phyloP scores from a whole-genome alignment of 306 rosid genomes.

The Psophocarpus tetragonolobus region DNA sequence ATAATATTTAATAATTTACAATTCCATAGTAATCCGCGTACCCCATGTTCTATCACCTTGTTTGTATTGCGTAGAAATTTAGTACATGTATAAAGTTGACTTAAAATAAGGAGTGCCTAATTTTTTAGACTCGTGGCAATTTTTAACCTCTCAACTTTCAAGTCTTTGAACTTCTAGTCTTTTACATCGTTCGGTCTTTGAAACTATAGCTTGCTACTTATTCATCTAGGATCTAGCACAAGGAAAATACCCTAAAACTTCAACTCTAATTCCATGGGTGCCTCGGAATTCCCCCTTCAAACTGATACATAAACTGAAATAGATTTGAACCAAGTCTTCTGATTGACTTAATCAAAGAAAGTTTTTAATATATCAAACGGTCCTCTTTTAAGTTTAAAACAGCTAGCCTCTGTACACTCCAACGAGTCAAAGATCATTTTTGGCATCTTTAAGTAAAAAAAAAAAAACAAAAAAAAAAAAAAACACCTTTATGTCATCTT shows the following conservation, averaged over 20 bases:
- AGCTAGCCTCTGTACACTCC: not conserved
- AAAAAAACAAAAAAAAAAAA: too few species aligned
- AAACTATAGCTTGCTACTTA: not conserved
- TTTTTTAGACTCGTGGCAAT: not conserved
- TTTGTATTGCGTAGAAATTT: not conserved
- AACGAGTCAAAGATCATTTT: not conserved
- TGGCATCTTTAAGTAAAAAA: not conserved
- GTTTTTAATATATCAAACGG: not conserved
- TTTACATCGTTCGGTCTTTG: not conserved
- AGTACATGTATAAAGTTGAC: conserved; percentile 33
- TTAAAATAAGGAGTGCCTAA: not conserved
- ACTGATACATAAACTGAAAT: not conserved
- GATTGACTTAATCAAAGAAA: conserved; percentile 1
- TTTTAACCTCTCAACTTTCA: conserved; percentile 11
- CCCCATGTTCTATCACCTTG: conserved; percentile 21
- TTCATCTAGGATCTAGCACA: conserved; percentile 30
- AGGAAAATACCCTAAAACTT: not conserved
- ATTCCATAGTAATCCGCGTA: conserved; percentile 16
- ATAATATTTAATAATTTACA: not conserved
- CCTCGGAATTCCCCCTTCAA: conserved; percentile 35
- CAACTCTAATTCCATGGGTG: conserved; percentile 8
- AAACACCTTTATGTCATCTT: too few species aligned
- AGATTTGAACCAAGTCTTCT: not conserved
- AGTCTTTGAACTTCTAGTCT: not conserved
- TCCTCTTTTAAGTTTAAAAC: not conserved